Base-by-base conservation (phyloP, 495 filamentous ascomycete species). In the Penicillium verhagenii region DNA sequence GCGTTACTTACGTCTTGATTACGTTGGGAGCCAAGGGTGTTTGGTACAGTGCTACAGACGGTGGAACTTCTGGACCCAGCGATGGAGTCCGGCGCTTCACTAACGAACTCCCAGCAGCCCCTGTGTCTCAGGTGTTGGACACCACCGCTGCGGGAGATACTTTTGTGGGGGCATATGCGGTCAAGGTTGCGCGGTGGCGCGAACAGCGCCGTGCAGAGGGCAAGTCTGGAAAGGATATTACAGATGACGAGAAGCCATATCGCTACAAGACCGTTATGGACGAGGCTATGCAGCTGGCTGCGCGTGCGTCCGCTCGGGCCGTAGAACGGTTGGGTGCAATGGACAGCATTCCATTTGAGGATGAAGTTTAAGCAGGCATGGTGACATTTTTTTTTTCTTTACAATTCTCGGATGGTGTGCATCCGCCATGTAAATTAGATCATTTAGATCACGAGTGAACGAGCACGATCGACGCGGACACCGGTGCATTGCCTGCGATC, bases 111-210 rank as follows among this genome's bases (percentile, higher is more conserved):
- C 73, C 71, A 14, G 86, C 84, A 9, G 79, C 77, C 59, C 84
- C 79, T 65, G 83, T 79, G 56, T 74, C 63, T 60, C 83, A 79
- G 50, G 93, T 96, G 19, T 80, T 96, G 6, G 94, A 98, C 73
- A 97, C 93, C 6, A 98, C 94, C 4, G 93, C 87, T 1, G 94
- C 93, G 14, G 94, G 94, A 0, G 94, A 98, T 69, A 96, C 93
- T 4, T 98, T 96, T 71, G 90, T 95, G 2, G 94, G 94, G 2
- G 84, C 78, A 35, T 96, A 96, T 73, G 89, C 92, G 4, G 82
- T 92, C 18, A 79, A 80, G 46, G 78, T 87, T 21, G 74, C 72
- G 47, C 62, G 66, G 37, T 75, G 70, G 74, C 73, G 72, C 25
- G 72, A 72, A 45, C 59, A 61, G 26, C 61, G 69, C 45, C 68